phyloP scores from a whole-genome alignment of 805 yeast species.

The Lachancea sp. region DNA sequence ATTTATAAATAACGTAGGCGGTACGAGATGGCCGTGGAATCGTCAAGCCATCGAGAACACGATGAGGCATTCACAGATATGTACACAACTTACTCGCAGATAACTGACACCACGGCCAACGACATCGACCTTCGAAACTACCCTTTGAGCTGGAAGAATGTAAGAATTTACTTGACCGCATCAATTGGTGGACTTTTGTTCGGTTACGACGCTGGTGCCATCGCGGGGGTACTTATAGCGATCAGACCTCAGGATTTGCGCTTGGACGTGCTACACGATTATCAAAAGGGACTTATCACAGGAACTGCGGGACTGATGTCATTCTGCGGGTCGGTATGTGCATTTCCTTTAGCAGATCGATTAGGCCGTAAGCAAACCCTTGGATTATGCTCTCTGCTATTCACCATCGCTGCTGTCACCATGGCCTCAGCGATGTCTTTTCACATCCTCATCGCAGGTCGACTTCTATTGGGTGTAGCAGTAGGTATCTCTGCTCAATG shows the following conservation, averaged over 20 bases:
- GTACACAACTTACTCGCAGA: conserved; percentile 26
- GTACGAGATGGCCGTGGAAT: not conserved
- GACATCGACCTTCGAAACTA: conserved; percentile 30
- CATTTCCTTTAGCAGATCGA: conserved; percentile 46
- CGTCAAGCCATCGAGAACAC: conserved; percentile 6
- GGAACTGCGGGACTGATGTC: conserved; percentile 50
- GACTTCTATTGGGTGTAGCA: conserved; percentile 62
- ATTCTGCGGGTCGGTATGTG: conserved; percentile 44
- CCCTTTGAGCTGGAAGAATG: conserved; percentile 18
- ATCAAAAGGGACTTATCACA: conserved; percentile 37
- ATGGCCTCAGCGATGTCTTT: conserved; percentile 40
- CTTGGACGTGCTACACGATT: conserved; percentile 30
- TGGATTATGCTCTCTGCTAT: conserved; percentile 40
- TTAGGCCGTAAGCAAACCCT: conserved; percentile 38
- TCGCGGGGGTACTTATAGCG: conserved; percentile 51
- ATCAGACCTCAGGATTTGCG: conserved; percentile 36
- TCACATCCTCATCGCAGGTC: conserved; percentile 43
- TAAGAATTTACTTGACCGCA: conserved; percentile 25
- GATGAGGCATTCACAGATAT: conserved; percentile 29
- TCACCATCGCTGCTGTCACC: conserved; percentile 44
- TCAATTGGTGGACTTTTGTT: conserved; percentile 58
- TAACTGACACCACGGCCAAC: conserved; percentile 23
- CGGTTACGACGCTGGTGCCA: conserved; percentile 62
- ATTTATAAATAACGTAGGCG: not conserved
- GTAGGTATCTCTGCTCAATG: conserved; percentile 68